Percentiles rank a stretch among this genome's conserved stretches.
These are phyloP conservation scores for Barnettozyma hawaiiensis DNA, from an alignment of 1,139 yeast genomes.

Conservation along the genomic window DNA sequence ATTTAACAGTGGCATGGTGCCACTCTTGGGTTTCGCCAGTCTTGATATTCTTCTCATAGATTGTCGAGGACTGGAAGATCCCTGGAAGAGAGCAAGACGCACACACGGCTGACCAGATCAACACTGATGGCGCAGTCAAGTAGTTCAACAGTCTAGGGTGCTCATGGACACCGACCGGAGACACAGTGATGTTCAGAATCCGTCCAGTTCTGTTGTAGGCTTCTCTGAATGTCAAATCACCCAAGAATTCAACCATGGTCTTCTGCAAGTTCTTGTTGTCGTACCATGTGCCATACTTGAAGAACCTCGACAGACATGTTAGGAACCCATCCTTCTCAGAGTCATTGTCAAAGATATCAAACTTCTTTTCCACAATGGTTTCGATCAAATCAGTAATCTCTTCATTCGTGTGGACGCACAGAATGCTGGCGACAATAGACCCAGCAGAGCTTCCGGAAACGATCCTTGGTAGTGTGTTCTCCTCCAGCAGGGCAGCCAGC, in stretches of 20 bases:
- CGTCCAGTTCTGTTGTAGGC: slow-evolving; percentile 86
- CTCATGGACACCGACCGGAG: slow-evolving; percentile 78
- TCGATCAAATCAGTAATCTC: slow-evolving; percentile 58
- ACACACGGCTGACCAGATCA: slow-evolving; percentile 95
- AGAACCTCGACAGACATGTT: slow-evolving; percentile 42
- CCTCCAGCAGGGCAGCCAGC: slow-evolving; percentile 67
- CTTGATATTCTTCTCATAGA: slow-evolving; percentile 73
- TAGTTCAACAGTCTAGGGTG: slow-evolving; percentile 80
- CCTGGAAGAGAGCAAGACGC: slow-evolving; percentile 96
- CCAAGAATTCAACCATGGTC: slow-evolving; percentile 77
- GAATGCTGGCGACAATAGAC: slow-evolving; percentile 83
- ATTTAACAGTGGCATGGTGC: slow-evolving; percentile 78
- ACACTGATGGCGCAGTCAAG: slow-evolving; percentile 89
- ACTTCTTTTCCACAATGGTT: slow-evolving; percentile 50
- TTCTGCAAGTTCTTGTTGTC: slow-evolving; percentile 66
- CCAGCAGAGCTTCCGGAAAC: slow-evolving; percentile 98
- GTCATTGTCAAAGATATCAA: slow-evolving; percentile 57
- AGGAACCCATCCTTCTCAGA: slow-evolving; percentile 39
- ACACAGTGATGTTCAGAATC: slow-evolving; percentile 82
- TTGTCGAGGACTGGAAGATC: slow-evolving; percentile 78
- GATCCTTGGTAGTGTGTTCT: slow-evolving; percentile 74
- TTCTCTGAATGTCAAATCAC: slow-evolving; percentile 90
- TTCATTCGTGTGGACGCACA: slow-evolving; percentile 74
- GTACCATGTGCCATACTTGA: slow-evolving; percentile 71
- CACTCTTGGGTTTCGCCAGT: slow-evolving; percentile 56